Conservation (phyloP, 2,329 filamentous ascomycete species). For the Nakataea oryzae region DNA sequence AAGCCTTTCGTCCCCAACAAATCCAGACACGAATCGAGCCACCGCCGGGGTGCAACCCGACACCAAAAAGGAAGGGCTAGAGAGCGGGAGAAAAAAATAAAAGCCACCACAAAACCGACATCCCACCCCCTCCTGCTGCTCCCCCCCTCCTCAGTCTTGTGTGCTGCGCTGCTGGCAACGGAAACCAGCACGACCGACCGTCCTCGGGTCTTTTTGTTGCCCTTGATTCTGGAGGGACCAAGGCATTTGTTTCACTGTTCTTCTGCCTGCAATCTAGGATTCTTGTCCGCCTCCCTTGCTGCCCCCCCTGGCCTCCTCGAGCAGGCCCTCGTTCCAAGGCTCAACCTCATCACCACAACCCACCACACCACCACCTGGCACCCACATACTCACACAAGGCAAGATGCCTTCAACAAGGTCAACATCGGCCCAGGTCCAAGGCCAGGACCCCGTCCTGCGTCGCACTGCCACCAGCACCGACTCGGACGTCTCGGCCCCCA, state of each 20-base stretch:
- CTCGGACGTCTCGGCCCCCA: conserved; percentile 33
- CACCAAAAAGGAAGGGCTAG: neutral
- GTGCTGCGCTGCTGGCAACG: neutral
- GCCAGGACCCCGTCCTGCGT: conserved; percentile 32
- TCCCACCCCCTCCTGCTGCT: neutral
- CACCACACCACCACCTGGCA: neutral
- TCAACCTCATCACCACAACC: neutral
- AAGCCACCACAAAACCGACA: neutral
- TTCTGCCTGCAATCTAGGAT: neutral
- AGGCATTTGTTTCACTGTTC: too few species aligned
- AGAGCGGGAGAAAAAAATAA: neutral
- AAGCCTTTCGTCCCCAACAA: neutral
- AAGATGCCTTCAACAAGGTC: conserved; percentile 4
- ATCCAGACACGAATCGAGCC: conserved; percentile 1
- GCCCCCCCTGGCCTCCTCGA: too few species aligned
- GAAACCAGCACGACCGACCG: neutral
- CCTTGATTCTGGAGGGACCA: neutral
- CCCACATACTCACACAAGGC: neutral
- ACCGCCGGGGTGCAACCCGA: neutral
- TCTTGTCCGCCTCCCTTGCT: neutral
- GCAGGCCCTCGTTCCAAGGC: neutral
- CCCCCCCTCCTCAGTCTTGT: too few species aligned
- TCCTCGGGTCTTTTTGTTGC: neutral
- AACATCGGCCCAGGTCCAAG: neutral
- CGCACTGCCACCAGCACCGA: conserved; percentile 33